Evolutionary conservation across 2,329 filamentous ascomycete species (phyloP).

Genomic region (Verticillium nubilum): DNA sequence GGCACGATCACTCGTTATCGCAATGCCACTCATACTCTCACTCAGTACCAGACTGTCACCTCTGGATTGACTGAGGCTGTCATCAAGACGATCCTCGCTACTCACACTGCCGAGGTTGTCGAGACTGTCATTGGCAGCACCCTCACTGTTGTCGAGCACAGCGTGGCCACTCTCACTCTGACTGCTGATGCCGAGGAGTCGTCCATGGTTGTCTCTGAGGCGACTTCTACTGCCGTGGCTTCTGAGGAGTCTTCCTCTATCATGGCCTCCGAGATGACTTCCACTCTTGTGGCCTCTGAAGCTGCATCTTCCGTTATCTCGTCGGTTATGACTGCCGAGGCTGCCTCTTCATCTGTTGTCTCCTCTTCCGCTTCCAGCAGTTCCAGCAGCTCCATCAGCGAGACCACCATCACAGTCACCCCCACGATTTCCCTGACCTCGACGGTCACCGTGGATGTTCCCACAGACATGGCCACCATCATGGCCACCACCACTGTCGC

Average conservation of each 20-base stretch:
- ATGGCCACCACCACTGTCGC: background rate
- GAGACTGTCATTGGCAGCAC: background rate
- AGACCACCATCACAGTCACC: background rate
- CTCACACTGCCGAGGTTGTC: background rate
- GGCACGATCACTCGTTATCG: background rate
- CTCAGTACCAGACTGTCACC: background rate
- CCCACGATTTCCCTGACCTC: conserved; percentile 4
- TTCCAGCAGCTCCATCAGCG: conserved; percentile 5
- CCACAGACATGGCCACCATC: conserved; percentile 1
- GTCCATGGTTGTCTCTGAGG: background rate
- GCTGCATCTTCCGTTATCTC: background rate
- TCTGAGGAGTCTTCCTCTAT: background rate
- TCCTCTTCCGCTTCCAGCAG: background rate
- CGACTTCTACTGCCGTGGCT: background rate
- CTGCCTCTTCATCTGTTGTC: background rate
- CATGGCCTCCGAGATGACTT: background rate
- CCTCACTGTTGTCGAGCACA: conserved; percentile 2
- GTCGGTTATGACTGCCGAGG: background rate
- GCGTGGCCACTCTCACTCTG: conserved; percentile 3
- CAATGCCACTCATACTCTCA: background rate
- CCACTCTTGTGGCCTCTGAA: background rate
- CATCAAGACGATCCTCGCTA: background rate
- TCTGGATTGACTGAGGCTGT: background rate
- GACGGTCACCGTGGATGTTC: conserved; percentile 6
- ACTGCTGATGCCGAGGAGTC: background rate